These are phyloP conservation scores for Cladophialophora chaetospira DNA, from an alignment of 2,329 filamentous ascomycete genomes.

Conservation along the genomic window DNA sequence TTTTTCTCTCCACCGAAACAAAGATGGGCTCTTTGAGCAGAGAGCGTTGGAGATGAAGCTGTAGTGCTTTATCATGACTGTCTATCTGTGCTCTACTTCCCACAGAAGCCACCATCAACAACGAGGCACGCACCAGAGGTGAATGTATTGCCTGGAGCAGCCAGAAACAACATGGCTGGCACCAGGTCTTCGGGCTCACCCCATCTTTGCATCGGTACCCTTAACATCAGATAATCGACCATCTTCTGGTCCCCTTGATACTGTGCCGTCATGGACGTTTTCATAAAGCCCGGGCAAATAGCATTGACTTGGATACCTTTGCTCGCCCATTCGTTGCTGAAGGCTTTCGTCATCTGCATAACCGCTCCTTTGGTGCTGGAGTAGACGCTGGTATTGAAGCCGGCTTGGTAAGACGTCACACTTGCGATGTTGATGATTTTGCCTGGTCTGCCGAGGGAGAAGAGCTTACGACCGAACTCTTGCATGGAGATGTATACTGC, in stretches of 20 bases:
- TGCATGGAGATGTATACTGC: constrained; percentile 15
- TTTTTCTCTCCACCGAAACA: too few relatives aligned
- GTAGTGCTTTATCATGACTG: too few relatives aligned
- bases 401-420: constrained; percentile 14
- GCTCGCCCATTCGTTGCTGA: constrained; percentile 43
- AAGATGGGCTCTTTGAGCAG: too few relatives aligned
- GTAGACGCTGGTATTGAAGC: constrained; percentile 29
- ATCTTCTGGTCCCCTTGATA: constrained; percentile 16
- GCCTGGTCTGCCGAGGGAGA: constrained; percentile 1
- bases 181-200: constrained; percentile 26
- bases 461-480: constrained; percentile 12
- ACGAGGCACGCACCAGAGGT: constrained; percentile 22
- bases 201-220: constrained; percentile 26
- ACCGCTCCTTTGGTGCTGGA: constrained; percentile 48
- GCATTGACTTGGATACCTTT: constrained; percentile 38
- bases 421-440: constrained; percentile 26
- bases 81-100: too few relatives aligned
- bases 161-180: constrained; percentile 19
- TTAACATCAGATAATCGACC: constrained; percentile 14
- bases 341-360: constrained; percentile 44
- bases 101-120: constrained; percentile 25
- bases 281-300: constrained; percentile 35
- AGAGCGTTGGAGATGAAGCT: too few relatives aligned
- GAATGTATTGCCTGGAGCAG: constrained; percentile 22
- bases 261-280: constrained; percentile 26